Evolutionary conservation across 116 monocot species (phyloP), one percentile per base, ranked within the genome.

Genomic region (Trichopus zeylanicus): DNA sequence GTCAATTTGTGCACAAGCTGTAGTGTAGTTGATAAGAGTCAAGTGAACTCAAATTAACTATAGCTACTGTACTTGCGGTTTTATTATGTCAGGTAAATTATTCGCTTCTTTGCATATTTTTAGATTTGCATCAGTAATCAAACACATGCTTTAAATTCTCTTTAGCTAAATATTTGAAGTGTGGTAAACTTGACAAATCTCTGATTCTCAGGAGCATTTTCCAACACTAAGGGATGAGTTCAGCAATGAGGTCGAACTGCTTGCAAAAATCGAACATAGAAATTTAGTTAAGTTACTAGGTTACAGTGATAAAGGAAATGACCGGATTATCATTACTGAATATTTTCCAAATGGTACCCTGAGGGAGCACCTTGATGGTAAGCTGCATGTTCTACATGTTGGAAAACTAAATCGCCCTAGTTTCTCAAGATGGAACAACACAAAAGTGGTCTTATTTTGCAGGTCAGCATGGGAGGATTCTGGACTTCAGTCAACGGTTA

Each of bases 311-410:
- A 72, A 90, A 59, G 87, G 74, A 59, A 68, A 81, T 24, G 95
- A 95, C 57, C 74, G 75, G 24, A 70, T 95, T 51, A 74, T 95
- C 16, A 75, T 95, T 22, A 73, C 84, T 5, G 95, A 95, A 59
- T 87, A 67, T 73, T 83, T 90, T 42, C 65, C 83, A 53, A 95
- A 95, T 75, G 95, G 95, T 46, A 95, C 82, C 55, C 76, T 95
- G 11, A 72, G 90, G 63, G 90, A 87, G 64, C 95, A 95, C 55
- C 72, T 95, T 4, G 90, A 81, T 74, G 90, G 90, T 94, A 76
- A 61, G 70, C 15, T 35, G 23, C 28, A 27, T 56, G 3, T 29
- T 6, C 19, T 58, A 2, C 15, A 7, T 49, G 4, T 0, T 1
- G 13, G 3, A 42, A 21, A 26, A 22, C 8, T 35, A 20, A 20